Base-by-base conservation (phyloP, 148 eudicot species). In the Vaccinium vitisidaea region DNA sequence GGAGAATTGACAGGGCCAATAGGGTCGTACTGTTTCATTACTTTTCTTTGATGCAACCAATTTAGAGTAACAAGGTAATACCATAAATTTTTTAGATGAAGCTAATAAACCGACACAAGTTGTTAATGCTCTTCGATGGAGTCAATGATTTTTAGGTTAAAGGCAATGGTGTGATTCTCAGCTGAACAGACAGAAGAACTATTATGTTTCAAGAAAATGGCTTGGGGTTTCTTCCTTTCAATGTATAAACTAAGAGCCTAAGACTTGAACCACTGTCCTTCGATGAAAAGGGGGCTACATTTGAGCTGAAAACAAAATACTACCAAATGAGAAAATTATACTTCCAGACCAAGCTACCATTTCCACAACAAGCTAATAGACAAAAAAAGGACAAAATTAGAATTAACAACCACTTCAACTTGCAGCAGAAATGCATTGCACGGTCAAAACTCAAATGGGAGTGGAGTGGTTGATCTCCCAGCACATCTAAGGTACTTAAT, bases 391-490 rank as follows among this genome's bases (percentile, higher is more conserved):
- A 30, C n/a, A 53, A 30, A 14, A 1, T 15, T 79, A 13, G 43
- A 63, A 16, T 10, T 65, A 65, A 58, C 13, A 56, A 25, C 71
- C 80, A 55, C 25, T 80, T 67, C 55, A 85, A 39, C 4, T 71
- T 85, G 73, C 27, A 71, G 83, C 58, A 52, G 55, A 73, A 55
- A 48, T 30, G 80, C 74, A 80, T 54, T 32, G 83, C 85, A 59
- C 61, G 25, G 48, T n/a, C 59, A 70, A 59, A 79, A 54, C 48
- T 54, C 75, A 65, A 52, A 65, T 48, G 32, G 36, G n/a, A 69
- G 65, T 77, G 25, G 16, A 75, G 25, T 77, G 75, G 43, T 18
- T 84, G 59, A 77, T 76, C 50, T 61, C 61, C 70, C 54, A 83
- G 69, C 58, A 58, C 18, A 12, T 4, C 15, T 15, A 74, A 15